A percentile compares a stretch with the other conserved stretches of the same genome.
Evolutionary conservation across 345 rosid species (phyloP).

Genomic region (Durio zibethinus): DNA sequence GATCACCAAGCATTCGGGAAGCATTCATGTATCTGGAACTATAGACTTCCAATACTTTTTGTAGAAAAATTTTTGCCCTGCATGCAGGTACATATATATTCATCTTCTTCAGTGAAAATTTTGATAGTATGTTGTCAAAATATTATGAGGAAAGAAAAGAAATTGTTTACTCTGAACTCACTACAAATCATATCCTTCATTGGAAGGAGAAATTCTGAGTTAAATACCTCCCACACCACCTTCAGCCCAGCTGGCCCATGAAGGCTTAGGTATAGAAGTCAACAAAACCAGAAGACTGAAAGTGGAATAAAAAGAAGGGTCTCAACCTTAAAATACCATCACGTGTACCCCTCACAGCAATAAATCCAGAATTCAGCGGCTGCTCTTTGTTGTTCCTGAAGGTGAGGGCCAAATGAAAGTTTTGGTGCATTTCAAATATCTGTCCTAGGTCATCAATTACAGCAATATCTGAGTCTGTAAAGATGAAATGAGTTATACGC

Average conservation of each 20-base stretch:
- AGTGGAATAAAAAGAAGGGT: neutral
- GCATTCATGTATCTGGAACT: conserved; percentile 67
- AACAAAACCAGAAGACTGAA: neutral
- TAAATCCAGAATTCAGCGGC: conserved; percentile 90
- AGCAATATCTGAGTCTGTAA: conserved; percentile 86
- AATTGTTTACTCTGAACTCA: neutral
- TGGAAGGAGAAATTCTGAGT: neutral
- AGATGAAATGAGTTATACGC: conserved; percentile 57
- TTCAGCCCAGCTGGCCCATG: neutral
- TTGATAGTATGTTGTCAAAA: neutral
- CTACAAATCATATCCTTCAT: neutral
- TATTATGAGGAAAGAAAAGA: neutral
- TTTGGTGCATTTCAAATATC: conserved; percentile 50
- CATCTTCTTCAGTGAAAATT: neutral
- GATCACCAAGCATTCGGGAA: conserved; percentile 96
- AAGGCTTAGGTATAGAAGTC: neutral
- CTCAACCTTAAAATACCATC: conserved; percentile 71
- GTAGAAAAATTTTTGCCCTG: conserved; percentile 79
- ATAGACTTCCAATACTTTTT: conserved; percentile 61
- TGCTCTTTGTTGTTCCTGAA: conserved; percentile 94
- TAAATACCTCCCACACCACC: neutral
- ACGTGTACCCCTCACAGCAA: conserved; percentile 84
- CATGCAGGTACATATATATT: conserved; percentile 4
- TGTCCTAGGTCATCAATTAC: conserved; percentile 65
- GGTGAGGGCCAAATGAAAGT: conserved; percentile 80